These are phyloP conservation scores for Escovopsis sp. DNA, from an alignment of 2,329 filamentous ascomycete species.

Conservation along the genomic window DNA sequence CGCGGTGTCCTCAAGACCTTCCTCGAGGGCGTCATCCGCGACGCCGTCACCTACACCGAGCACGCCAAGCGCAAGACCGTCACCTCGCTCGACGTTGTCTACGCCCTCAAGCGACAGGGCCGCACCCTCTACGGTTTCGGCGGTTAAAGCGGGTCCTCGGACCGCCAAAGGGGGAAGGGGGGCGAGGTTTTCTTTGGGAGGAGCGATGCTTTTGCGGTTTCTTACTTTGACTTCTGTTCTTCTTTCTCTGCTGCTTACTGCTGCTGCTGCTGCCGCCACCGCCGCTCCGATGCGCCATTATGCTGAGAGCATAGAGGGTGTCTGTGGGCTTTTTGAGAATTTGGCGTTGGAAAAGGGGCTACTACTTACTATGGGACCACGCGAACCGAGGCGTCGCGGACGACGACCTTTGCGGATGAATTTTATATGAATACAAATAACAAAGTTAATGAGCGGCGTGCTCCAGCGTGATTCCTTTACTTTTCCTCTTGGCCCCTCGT, in stretches of 20 bases:
- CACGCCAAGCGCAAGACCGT: conserved; percentile 73
- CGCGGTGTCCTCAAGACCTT: conserved; percentile 66
- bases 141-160: conserved; percentile 41
- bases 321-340: conserved; percentile 10
- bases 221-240: conserved; percentile 4
- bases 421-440: conserved; percentile 8
- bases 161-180: no score
- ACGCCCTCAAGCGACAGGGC: conserved; percentile 54
- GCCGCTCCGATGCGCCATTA: conserved; percentile 4
- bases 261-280: no score
- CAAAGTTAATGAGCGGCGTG: background rate
- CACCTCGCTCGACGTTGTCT: conserved; percentile 54
- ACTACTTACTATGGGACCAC: conserved; percentile 11
- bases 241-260: no score
- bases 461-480: no score
- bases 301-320: conserved; percentile 5
- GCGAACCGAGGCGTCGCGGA: conserved; percentile 20
- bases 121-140: conserved; percentile 80
- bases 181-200: background rate
- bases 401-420: conserved; percentile 16
- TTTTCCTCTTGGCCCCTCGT: no score
- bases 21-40: conserved; percentile 63
- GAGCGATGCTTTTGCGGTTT: conserved; percentile 1
- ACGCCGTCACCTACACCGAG: conserved; percentile 65
- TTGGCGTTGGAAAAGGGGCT: conserved; percentile 14